These are phyloP conservation scores for Elsinoe fawcettii DNA, from an alignment of 2,329 filamentous ascomycete species.

Conservation along the genomic window DNA sequence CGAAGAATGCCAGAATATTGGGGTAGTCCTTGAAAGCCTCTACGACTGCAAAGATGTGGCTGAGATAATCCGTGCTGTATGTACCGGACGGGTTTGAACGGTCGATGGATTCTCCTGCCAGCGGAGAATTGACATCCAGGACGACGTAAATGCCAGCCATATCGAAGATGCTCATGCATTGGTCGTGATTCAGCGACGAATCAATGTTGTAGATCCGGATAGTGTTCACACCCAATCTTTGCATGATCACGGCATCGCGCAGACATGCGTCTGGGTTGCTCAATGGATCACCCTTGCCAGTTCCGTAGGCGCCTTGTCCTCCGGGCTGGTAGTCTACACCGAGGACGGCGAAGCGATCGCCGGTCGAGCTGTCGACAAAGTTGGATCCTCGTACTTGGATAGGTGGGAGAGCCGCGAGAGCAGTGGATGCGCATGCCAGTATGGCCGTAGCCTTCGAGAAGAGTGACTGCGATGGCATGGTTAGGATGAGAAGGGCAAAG, in stretches of 20 bases:
- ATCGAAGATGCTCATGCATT: slow-evolving; percentile 57
- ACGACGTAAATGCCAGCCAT: slow-evolving; percentile 59
- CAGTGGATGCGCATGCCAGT: slow-evolving; percentile 38
- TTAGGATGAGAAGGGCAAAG: background rate
- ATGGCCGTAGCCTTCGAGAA: slow-evolving; percentile 8
- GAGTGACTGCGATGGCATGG: background rate
- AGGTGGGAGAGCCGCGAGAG: slow-evolving; percentile 36
- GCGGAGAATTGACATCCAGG: slow-evolving; percentile 57
- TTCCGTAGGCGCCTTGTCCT: slow-evolving; percentile 51
- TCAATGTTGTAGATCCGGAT: slow-evolving; percentile 59
- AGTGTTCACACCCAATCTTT: slow-evolving; percentile 56
- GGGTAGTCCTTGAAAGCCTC: slow-evolving; percentile 61
- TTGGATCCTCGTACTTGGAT: slow-evolving; percentile 52
- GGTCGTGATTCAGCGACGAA: slow-evolving; percentile 51
- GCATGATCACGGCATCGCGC: slow-evolving; percentile 57
- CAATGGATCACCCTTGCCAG: slow-evolving; percentile 46
- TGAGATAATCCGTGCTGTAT: slow-evolving; percentile 50
- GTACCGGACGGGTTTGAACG: slow-evolving; percentile 46
- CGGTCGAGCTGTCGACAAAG: slow-evolving; percentile 52
- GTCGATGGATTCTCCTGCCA: slow-evolving; percentile 49
- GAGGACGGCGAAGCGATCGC: slow-evolving; percentile 53
- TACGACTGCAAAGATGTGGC: slow-evolving; percentile 54
- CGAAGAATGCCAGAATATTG: slow-evolving; percentile 59
- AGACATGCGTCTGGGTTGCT: slow-evolving; percentile 51
- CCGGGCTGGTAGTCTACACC: slow-evolving; percentile 60